Conservation (phyloP, 805 yeast genomes). For the Yamadazyma philogaea region DNA sequence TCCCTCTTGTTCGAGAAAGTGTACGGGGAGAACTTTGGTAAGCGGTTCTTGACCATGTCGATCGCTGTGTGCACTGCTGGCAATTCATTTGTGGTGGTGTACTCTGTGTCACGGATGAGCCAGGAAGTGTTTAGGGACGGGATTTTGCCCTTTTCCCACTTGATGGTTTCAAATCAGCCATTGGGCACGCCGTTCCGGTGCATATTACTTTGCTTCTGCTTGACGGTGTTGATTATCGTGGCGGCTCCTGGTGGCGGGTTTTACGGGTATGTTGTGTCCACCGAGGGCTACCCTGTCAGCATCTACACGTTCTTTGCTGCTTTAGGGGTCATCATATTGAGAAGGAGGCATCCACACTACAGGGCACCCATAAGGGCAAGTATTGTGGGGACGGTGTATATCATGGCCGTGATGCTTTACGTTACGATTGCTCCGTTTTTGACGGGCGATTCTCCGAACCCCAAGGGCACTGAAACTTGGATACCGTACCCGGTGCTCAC, state of each 20-base stretch:
- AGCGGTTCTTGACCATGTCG: constrained; percentile 51
- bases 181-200: constrained; percentile 55
- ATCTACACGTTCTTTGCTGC: constrained; percentile 51
- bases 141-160: constrained; percentile 49
- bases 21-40: constrained; percentile 51
- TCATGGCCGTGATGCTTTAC: constrained; percentile 45
- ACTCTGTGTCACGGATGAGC: constrained; percentile 57
- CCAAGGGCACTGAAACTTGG: constrained; percentile 38
- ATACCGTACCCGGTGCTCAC: constrained; percentile 52
- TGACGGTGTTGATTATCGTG: constrained; percentile 40
- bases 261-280: constrained; percentile 48
- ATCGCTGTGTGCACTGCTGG: constrained; percentile 63
- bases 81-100: constrained; percentile 58
- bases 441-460: constrained; percentile 35
- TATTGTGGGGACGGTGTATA: constrained; percentile 44
- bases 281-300: constrained; percentile 52
- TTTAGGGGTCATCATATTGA: constrained; percentile 53
- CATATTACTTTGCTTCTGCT: constrained; percentile 39
- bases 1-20: constrained; percentile 55
- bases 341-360: constrained; percentile 47
- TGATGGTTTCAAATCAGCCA: constrained; percentile 56
- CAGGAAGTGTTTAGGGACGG: constrained; percentile 69
- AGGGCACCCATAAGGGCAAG: constrained; percentile 53
- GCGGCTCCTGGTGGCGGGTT: constrained; percentile 46
- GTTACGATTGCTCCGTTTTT: constrained; percentile 51